These are phyloP conservation scores for Metschnikowia drakensbergensis DNA, from an alignment of 805 yeast genomes.

Conservation along the genomic window DNA sequence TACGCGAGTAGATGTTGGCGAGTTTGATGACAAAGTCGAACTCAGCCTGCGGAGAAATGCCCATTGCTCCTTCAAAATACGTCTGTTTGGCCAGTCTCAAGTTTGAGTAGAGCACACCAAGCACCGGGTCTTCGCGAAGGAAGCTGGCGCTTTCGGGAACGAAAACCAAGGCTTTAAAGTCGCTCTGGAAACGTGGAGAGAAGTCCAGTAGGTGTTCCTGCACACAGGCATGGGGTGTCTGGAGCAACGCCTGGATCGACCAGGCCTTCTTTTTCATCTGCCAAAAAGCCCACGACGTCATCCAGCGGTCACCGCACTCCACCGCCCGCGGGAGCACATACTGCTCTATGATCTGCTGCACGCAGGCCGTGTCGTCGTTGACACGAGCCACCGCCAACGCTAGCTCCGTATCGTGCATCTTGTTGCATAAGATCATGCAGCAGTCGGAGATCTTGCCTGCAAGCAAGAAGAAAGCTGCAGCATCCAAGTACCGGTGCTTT, in stretches of 20 bases:
- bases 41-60: slow-evolving; percentile 47
- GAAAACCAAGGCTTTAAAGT: slow-evolving; percentile 12
- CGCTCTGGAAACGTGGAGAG: slow-evolving; percentile 19
- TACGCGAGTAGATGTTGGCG: slow-evolving; percentile 64
- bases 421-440: slow-evolving; percentile 64
- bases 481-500: slow-evolving; percentile 81
- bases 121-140: slow-evolving; percentile 77
- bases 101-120: slow-evolving; percentile 59
- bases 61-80: slow-evolving; percentile 48
- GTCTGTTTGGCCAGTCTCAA: slow-evolving; percentile 52
- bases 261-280: slow-evolving; percentile 39
- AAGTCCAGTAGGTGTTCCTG: slow-evolving; percentile 20
- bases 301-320: slow-evolving; percentile 71
- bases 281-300: slow-evolving; percentile 77
- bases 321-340: slow-evolving; percentile 56
- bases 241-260: slow-evolving; percentile 63
- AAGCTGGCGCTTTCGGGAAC: slow-evolving; percentile 33
- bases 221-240: slow-evolving; percentile 43
- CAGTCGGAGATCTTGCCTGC: slow-evolving; percentile 76
- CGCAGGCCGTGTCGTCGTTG: slow-evolving; percentile 37
- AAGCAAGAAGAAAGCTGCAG: slow-evolving; percentile 82
- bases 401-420: slow-evolving; percentile 63
- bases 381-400: slow-evolving; percentile 81
- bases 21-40: slow-evolving; percentile 59
- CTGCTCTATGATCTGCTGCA: slow-evolving; percentile 46